phyloP scores from a whole-genome alignment of 768 basidiomycete species.

The Polyporus arcularius region DNA sequence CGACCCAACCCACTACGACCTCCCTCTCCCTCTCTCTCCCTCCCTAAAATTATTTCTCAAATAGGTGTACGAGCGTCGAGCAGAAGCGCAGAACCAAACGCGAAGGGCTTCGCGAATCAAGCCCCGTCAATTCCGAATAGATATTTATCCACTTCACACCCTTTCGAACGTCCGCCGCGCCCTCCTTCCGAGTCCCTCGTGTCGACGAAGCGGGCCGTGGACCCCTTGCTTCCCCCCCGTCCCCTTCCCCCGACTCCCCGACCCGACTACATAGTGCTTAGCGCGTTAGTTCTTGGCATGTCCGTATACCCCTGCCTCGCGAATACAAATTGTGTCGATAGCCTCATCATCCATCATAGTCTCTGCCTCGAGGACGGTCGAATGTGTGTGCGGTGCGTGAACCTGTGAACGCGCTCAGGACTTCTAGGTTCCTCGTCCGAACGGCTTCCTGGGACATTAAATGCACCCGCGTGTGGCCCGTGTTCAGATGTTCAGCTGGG shows the following conservation, averaged over 20 bases:
- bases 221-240: too few relatives aligned
- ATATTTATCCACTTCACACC: slow-evolving; percentile 26
- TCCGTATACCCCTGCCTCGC: neutral
- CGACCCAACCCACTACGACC: neutral
- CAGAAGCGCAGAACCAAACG: slow-evolving; percentile 16
- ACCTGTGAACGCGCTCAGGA: neutral
- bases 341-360: too few relatives aligned
- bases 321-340: too few relatives aligned
- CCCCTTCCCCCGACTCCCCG: neutral
- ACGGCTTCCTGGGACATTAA: neutral
- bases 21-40: slow-evolving; percentile 1
- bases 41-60: slow-evolving; percentile 21
- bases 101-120: slow-evolving; percentile 55
- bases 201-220: neutral
- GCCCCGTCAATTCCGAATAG: slow-evolving; percentile 39
- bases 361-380: too few relatives aligned
- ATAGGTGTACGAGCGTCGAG: slow-evolving; percentile 17
- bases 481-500: neutral
- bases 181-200: neutral
- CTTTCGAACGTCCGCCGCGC: neutral
- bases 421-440: neutral
- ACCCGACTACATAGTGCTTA: neutral
- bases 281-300: neutral
- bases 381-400: too few relatives aligned
- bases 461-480: neutral